Conservation (phyloP, 768 basidiomycete species). For the Agaricus sinodeliciosus region DNA sequence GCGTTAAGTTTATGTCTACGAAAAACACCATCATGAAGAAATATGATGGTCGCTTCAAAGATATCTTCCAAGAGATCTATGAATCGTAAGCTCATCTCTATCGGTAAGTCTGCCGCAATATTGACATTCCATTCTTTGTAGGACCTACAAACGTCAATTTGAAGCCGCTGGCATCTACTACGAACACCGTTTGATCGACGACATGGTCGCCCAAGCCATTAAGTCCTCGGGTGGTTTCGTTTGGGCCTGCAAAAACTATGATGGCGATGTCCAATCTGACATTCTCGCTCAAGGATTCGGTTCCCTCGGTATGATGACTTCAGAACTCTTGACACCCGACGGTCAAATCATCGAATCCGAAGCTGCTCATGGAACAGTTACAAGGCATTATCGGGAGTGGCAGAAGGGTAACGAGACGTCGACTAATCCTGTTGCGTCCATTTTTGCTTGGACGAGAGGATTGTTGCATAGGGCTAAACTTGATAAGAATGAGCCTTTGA, state of each 20-base stretch:
- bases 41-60: slow-evolving; percentile 99
- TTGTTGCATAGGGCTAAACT: slow-evolving; percentile 90
- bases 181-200: slow-evolving; percentile 95
- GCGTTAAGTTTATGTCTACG: slow-evolving; percentile 82
- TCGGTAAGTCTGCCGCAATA: background rate
- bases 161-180: slow-evolving; percentile 74
- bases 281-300: slow-evolving; percentile 98
- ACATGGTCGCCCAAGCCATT: slow-evolving; percentile 98
- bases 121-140: slow-evolving; percentile 14
- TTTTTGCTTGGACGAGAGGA: slow-evolving; percentile 98
- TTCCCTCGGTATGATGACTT: slow-evolving; percentile 96
- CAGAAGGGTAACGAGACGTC: slow-evolving; percentile 98
- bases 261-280: slow-evolving; percentile 85
- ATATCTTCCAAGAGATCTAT: slow-evolving; percentile 97
- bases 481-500: slow-evolving; percentile 73
- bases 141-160: slow-evolving; percentile 65
- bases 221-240: slow-evolving; percentile 94
- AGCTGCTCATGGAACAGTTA: slow-evolving; percentile 95
- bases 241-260: slow-evolving; percentile 73
- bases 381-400: slow-evolving; percentile 93
- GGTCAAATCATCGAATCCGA: slow-evolving; percentile 91
- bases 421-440: slow-evolving; percentile 97
- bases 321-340: slow-evolving; percentile 91
- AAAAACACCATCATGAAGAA: slow-evolving; percentile 98
- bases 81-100: slow-evolving; percentile 41